Evolutionary conservation across 257 asterid genomes (phyloP).

Genomic region (Asclepias syriaca): DNA sequence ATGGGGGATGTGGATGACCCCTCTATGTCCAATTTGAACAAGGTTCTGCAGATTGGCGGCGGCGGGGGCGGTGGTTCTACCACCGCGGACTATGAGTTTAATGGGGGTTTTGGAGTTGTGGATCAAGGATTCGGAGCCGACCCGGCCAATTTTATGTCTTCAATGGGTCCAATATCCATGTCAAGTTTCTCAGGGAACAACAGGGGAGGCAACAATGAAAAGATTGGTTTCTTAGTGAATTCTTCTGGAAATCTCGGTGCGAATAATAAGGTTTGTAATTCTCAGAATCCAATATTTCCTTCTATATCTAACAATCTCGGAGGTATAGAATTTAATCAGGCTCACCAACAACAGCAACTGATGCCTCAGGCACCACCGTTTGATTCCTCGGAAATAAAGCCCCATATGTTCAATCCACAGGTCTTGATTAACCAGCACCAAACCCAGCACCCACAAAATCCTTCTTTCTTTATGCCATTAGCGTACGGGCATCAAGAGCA

Average conservation of each 20-base stretch:
- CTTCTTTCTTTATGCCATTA: slow-evolving; percentile 55
- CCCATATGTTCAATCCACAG: slow-evolving; percentile 50
- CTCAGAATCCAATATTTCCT: slow-evolving; percentile 29
- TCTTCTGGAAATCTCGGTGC: slow-evolving; percentile 25
- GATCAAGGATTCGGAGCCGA: slow-evolving; percentile 67
- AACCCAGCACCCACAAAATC: slow-evolving; percentile 46
- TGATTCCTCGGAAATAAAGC: slow-evolving; percentile 51
- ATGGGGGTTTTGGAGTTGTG: slow-evolving; percentile 47
- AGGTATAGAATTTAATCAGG: slow-evolving; percentile 30
- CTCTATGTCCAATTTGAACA: slow-evolving; percentile 53
- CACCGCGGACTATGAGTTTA: slow-evolving; percentile 50
- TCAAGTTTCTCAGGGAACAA: slow-evolving; percentile 28
- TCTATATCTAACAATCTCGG: slow-evolving; percentile 36
- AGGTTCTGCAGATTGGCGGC: slow-evolving; percentile 49
- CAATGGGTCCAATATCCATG: slow-evolving; percentile 18
- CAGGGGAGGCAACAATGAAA: slow-evolving; percentile 39
- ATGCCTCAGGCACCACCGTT: slow-evolving; percentile 23
- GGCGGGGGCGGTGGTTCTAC: slow-evolving; percentile 27
- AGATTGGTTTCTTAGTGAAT: slow-evolving; percentile 32
- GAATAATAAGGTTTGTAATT: slow-evolving; percentile 28
- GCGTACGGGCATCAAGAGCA: slow-evolving; percentile 54
- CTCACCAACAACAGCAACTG: slow-evolving; percentile 19
- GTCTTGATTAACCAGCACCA: slow-evolving; percentile 64
- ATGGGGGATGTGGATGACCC: slow-evolving; percentile 95
- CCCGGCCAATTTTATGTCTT: slow-evolving; percentile 30